phyloP scores from a whole-genome alignment of 2,329 filamentous ascomycete species.

The Scopulariopsis brevicaulis region DNA sequence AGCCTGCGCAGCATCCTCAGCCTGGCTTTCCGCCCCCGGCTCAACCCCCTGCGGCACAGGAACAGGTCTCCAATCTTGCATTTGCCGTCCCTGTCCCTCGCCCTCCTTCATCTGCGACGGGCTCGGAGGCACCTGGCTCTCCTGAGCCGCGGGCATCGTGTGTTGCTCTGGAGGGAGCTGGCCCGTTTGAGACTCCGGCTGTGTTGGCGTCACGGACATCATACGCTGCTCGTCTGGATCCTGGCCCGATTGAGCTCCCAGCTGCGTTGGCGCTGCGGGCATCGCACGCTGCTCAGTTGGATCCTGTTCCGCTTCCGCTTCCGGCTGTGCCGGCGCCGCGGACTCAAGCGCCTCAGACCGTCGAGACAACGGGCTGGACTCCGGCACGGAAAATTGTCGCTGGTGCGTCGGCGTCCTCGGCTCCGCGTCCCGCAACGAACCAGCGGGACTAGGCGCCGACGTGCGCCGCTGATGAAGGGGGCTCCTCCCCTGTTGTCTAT shows the following conservation, averaged over 20 bases:
- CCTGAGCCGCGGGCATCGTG: neutral
- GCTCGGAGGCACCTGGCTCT: neutral
- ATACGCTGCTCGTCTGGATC: too few species aligned
- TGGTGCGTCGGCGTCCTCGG: neutral
- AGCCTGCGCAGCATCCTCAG: neutral
- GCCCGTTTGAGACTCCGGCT: too few species aligned
- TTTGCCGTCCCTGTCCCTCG: neutral
- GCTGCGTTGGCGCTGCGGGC: too few species aligned
- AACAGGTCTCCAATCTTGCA: slow-evolving; percentile 2
- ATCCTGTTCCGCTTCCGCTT: neutral
- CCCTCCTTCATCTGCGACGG: neutral
- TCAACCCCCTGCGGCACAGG: neutral
- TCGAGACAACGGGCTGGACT: neutral
- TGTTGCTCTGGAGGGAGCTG: too few species aligned
- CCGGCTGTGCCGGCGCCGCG: neutral
- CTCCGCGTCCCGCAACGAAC: neutral
- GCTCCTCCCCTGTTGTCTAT: neutral
- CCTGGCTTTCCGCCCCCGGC: neutral
- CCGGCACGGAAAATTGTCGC: neutral
- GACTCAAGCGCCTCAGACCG: neutral
- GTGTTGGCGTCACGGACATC: too few species aligned
- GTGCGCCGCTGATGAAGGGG: neutral
- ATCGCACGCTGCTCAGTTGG: neutral
- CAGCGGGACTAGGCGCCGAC: neutral
- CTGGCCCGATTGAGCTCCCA: too few species aligned